Base-by-base conservation (phyloP, 2,329 filamentous ascomycete genomes). In the Microsporum audouinii region DNA sequence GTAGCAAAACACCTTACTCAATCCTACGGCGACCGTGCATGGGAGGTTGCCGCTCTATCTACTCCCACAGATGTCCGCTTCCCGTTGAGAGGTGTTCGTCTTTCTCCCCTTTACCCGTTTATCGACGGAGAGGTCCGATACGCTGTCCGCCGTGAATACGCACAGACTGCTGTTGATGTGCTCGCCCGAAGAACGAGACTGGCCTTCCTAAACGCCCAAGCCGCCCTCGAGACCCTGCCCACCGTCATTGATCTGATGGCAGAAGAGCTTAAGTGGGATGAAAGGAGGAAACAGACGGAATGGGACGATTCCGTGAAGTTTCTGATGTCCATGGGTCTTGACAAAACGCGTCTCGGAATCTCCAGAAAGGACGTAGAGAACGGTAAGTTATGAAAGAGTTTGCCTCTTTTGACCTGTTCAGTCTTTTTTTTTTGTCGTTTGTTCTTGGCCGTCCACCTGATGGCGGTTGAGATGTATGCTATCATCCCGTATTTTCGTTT, bases 61-160 rank as follows among this genome's bases (percentile, higher is more conserved):
- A 79, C 82, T 14, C 85, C 88, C 0, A 95, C 90, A 0, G 83
- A 88, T 61, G 78, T 85, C 68, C 85, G 90, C 57, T 96, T 91
- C 79, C 91, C 91, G 2, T 86, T 91, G 36, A 83, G 89, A 58
- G 91, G 91, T 61, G 84, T 88, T 74, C 86, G 89, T 64, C 87
- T 96, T 64, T 87, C 88, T 2, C 75, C 82, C 14, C 79, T 95
- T 33, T 96, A 96, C 74, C 90, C 91, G 12, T 96, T 94, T 73
- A 84, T 96, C 31, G 91, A 96, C 69, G 91, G 91, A 57, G 92
- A 97, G 76, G 82, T 96, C 45, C 84, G 90, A 60, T 96, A 96
- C 72, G 90, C 90, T 29, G 85, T 95, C 45, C 81, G 86, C 58
- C 87, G 95, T 73, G 92, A 96, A 76, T 95, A 95, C 70, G 92